These are phyloP conservation scores for Phyllosticta citriasiana DNA, from an alignment of 2,329 filamentous ascomycete species.

Conservation along the genomic window DNA sequence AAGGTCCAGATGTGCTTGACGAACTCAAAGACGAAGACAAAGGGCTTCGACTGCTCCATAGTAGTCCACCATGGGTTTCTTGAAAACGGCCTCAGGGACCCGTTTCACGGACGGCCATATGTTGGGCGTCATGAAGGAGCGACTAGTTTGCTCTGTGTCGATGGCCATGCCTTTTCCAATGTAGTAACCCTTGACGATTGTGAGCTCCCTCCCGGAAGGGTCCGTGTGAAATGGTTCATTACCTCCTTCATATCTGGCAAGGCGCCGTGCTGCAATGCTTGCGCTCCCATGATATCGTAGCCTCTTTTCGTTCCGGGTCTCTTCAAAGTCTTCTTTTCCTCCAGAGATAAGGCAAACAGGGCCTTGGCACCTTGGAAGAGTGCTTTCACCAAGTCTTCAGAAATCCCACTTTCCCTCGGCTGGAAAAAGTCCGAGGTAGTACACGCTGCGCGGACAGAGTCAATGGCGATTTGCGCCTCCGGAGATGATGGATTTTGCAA, in stretches of 20 bases:
- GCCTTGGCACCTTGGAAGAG: constrained; percentile 5
- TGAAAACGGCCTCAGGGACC: background rate
- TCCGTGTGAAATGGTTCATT: background rate
- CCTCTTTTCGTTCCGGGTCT: constrained; percentile 6
- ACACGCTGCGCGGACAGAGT: background rate
- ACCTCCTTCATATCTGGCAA: constrained; percentile 13
- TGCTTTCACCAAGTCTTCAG: background rate
- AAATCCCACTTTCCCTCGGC: constrained; percentile 1
- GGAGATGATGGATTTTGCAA: background rate
- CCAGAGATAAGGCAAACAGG: background rate
- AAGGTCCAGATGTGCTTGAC: too few relatives aligned
- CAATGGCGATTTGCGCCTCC: background rate
- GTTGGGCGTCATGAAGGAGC: constrained; percentile 6
- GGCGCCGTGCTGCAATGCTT: constrained; percentile 10
- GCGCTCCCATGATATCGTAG: constrained; percentile 11
- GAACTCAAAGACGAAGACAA: background rate
- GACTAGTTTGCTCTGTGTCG: background rate
- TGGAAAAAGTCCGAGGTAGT: constrained; percentile 7
- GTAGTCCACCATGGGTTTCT: background rate
- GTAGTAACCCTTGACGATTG: constrained; percentile 5
- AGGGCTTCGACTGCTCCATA: background rate
- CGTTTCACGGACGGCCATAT: constrained; percentile 2
- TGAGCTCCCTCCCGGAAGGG: background rate
- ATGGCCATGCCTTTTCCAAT: background rate
- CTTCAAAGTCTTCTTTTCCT: constrained; percentile 5